phyloP scores from a whole-genome alignment of 2,329 filamentous ascomycete species.

The Fusarium albidum region DNA sequence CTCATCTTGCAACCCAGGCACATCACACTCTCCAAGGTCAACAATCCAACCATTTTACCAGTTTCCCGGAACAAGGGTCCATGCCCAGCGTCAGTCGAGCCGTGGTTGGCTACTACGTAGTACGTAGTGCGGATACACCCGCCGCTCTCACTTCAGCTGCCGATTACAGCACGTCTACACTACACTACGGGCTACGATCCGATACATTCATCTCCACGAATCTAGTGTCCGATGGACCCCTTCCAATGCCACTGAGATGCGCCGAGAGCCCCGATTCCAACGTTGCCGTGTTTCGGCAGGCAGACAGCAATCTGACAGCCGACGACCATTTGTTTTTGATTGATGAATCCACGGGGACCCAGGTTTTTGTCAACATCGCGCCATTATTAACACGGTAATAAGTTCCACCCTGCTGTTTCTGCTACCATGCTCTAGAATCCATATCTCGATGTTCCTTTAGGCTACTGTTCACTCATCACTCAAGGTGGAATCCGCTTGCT shows the following conservation, averaged over 20 bases:
- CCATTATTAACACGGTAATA: slow-evolving; percentile 22
- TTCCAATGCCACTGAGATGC: not conserved
- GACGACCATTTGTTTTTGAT: slow-evolving; percentile 1
- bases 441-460: slow-evolving; percentile 7
- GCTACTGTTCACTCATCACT: not conserved
- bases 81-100: not conserved
- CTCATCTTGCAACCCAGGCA: not conserved
- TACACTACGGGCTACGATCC: not conserved
- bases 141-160: slow-evolving; percentile 9
- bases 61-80: not conserved
- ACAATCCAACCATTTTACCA: not conserved
- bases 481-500: not conserved
- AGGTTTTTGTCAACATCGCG: slow-evolving; percentile 20
- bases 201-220: not conserved
- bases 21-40: not conserved
- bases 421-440: slow-evolving; percentile 12
- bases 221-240: not conserved
- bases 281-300: not conserved
- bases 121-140: too few relatives aligned
- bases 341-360: slow-evolving; percentile 9
- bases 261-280: not conserved
- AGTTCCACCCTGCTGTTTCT: slow-evolving; percentile 16
- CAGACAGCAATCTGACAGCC: not conserved
- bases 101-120: slow-evolving; percentile 1
- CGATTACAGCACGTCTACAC: not conserved